phyloP scores from a whole-genome alignment of 257 asterid species.

The Prunella vulgaris region DNA sequence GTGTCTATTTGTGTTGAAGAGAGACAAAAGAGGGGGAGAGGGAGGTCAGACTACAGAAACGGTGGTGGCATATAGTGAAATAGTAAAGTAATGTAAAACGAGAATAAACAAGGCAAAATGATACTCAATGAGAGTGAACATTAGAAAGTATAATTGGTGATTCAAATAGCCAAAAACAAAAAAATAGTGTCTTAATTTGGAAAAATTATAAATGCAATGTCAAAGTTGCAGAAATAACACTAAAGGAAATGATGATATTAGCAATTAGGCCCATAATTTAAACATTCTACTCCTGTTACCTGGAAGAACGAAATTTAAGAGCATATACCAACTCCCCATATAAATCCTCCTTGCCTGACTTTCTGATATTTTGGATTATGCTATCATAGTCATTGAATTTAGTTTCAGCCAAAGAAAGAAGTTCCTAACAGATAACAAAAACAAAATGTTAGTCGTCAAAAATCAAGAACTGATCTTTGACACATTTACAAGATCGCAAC shows the following conservation, averaged over 20 bases:
- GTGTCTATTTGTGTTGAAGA: neutral
- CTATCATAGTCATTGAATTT: conserved; percentile 58
- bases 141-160: neutral
- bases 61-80: neutral
- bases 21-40: neutral
- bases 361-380: conserved; percentile 58
- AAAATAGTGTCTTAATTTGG: neutral
- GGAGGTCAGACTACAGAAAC: neutral
- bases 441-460: neutral
- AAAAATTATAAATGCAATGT: neutral
- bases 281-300: conserved; percentile 40
- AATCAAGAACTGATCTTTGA: neutral
- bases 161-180: neutral
- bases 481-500: neutral
- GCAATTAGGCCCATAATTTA: conserved; percentile 5
- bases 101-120: neutral
- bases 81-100: neutral
- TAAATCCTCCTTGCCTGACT: conserved; percentile 83
- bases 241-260: neutral
- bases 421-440: conserved; percentile 43
- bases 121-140: neutral
- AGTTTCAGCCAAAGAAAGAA: conserved; percentile 46
- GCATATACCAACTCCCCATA: conserved; percentile 70
- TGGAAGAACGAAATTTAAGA: conserved; percentile 67
- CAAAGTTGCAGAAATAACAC: neutral